Conservation (phyloP, 768 basidiomycete species). For the Phanerodontia chrysosporium region DNA sequence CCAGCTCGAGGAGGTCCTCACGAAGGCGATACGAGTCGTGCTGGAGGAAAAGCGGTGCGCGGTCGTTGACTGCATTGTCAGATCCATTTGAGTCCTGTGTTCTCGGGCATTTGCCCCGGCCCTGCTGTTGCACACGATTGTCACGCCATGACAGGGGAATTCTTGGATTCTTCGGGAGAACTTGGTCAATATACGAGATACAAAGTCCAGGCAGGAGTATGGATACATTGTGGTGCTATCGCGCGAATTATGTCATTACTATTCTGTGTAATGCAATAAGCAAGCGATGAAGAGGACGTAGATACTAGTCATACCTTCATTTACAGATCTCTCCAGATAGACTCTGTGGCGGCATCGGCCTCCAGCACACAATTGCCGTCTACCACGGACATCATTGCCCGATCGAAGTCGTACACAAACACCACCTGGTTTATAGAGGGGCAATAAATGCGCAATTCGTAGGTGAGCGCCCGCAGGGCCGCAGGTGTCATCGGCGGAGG, state of each 20-base stretch:
- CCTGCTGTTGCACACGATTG: too few relatives aligned
- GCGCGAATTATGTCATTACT: background rate
- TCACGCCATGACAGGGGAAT: too few relatives aligned
- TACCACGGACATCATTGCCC: constrained; percentile 17
- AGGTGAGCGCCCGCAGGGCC: constrained; percentile 54
- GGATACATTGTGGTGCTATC: constrained; percentile 3
- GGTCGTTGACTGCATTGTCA: constrained; percentile 53
- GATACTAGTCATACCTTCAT: background rate
- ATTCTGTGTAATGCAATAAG: too few relatives aligned
- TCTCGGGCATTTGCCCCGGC: too few relatives aligned
- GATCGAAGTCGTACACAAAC: constrained; percentile 61
- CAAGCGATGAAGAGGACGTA: background rate
- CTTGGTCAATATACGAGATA: too few relatives aligned
- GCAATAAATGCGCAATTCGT: constrained; percentile 59
- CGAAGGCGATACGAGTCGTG: constrained; percentile 54
- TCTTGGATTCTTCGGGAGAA: too few relatives aligned
- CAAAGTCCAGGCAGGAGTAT: constrained; percentile 4
- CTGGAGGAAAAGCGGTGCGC: constrained; percentile 57
- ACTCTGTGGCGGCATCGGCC: constrained; percentile 16
- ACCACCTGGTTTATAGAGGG: constrained; percentile 47
- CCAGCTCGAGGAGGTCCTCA: constrained; percentile 31
- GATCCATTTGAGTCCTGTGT: constrained; percentile 15
- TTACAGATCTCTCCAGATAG: constrained; percentile 23
- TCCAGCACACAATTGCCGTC: constrained; percentile 18
- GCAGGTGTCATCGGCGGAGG: constrained; percentile 48